phyloP scores from a whole-genome alignment of 441 rosid genomes.

The Mallotus repandus region DNA sequence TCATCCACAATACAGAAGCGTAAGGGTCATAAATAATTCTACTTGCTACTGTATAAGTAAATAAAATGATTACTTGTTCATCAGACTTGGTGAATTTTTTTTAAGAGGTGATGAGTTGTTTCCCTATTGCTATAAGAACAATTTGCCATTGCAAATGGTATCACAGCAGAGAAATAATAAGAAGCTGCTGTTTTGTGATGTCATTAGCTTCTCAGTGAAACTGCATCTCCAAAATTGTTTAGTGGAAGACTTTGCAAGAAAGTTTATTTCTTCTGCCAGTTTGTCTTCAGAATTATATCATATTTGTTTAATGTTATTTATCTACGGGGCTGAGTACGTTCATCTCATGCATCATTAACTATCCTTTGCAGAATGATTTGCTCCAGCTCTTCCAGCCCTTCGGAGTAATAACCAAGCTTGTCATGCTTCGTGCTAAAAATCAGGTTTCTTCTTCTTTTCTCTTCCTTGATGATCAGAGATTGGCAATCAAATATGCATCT shows the following conservation, averaged over 20 bases:
- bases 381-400: constrained; percentile 98
- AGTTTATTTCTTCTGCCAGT: neutral
- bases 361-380: constrained; percentile 73
- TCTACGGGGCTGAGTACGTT: neutral
- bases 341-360: constrained; percentile 16
- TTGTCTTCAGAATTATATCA: neutral
- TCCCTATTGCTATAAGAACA: neutral
- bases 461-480: neutral
- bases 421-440: constrained; percentile 97
- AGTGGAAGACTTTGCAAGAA: too few relatives aligned
- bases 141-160: neutral
- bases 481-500: constrained; percentile 17
- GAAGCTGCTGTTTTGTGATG: neutral
- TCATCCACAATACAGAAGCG: neutral
- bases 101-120: neutral
- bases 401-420: constrained; percentile 96
- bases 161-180: neutral
- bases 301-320: neutral
- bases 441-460: constrained; percentile 55
- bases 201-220: neutral
- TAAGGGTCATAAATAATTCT: neutral
- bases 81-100: too few relatives aligned
- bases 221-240: neutral
- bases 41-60: neutral
- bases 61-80: neutral